Evolutionary conservation across 2,329 filamentous ascomycete species (phyloP), one percentile per base, ranked within the genome.

Genomic region (Myriosclerotinia scirpicola): DNA sequence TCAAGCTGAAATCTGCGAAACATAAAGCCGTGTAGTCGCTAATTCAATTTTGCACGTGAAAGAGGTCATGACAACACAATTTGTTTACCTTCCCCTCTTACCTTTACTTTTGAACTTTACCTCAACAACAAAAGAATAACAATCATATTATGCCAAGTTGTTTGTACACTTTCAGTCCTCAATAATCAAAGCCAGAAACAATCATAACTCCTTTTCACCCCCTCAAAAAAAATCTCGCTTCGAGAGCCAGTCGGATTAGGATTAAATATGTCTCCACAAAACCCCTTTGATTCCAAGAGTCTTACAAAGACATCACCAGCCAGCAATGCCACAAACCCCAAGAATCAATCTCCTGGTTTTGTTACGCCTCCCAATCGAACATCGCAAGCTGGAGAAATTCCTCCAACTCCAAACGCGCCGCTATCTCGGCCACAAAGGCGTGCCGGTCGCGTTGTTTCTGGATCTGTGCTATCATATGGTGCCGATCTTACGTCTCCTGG

Each of bases 251-350:
- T 30, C 40, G 38, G 4, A 56, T 20, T 20, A 46, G 6, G 20
- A n/a, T 11, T 7, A 26, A 42, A 1, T 7, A 44, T 56, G 22
- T 44, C 54, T 2, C 9, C n/a, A 46, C 9, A 5, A 34, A 34
- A 34, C 22, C 36, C 6, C 20, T 46, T 3, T 26, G 26, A 26
- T 26, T 26, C 26, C 3, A 26, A 26, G 1, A 14, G 8, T 14
- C 8, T 3, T 42, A 8, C 15, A 44, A 1, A 5, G 1, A 9
- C n/a, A 4, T 12, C 46, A 22, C 6, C 46, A 22, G 5, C 26
- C 26, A 50, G n/a, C 5, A 2, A 7, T 9, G 36, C 30, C 5
- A 2, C 14, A 26, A 30, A 3, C 4, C 22, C 0, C 4, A 20
- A 7, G 1, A 30, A 1, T 0, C 5, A 34, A 8, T n/a, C 22